Conservation (phyloP, 495 filamentous ascomycete species). For the Neurospora intermedia region DNA sequence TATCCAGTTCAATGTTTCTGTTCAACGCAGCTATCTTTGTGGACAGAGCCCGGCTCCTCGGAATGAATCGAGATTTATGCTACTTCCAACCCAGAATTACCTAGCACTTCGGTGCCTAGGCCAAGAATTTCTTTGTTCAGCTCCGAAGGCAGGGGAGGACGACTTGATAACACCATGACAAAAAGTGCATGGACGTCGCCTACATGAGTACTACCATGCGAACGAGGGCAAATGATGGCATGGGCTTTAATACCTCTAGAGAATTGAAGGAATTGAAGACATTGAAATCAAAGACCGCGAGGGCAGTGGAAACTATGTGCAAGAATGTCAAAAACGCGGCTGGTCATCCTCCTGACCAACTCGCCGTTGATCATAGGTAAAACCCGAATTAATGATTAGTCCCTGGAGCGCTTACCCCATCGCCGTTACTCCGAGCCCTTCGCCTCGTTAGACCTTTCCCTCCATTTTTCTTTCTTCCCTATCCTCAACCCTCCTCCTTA, state of each 20-base stretch:
- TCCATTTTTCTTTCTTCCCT: not conserved
- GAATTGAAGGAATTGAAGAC: not conserved
- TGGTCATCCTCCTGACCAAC: not conserved
- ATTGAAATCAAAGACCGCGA: not conserved
- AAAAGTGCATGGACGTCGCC: not conserved
- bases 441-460: too few species aligned
- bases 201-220: not conserved
- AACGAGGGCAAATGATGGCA: not conserved
- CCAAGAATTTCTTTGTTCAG: not conserved
- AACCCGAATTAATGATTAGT: not conserved
- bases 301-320: not conserved
- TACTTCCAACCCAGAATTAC: not conserved
- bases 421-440: not conserved
- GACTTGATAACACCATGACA: not conserved
- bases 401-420: not conserved
- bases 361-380: not conserved
- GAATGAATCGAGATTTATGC: not conserved
- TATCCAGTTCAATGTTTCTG: not conserved
- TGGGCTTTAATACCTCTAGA: not conserved
- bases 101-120: not conserved
- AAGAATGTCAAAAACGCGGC: not conserved
- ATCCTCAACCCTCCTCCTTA: not conserved
- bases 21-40: not conserved
- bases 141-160: not conserved
- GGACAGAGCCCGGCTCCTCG: not conserved